Evolutionary conservation across 164 flowering plant genomes (phyloP), one percentile per base, ranked within the genome.

Genomic region (Tetracentron sinense): DNA sequence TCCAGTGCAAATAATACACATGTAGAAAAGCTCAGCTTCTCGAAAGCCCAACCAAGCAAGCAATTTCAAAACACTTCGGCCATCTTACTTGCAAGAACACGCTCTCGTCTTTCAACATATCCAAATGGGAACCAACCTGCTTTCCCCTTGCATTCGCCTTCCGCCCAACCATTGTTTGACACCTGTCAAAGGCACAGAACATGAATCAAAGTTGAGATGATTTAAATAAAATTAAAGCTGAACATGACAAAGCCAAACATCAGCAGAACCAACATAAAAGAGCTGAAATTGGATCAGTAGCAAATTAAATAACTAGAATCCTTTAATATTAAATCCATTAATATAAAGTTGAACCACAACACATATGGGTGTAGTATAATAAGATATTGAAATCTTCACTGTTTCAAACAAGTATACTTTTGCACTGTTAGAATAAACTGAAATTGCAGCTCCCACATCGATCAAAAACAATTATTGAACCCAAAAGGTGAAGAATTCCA

Each of bases 91-190:
- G 98, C 98, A 64, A 88, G 94, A 58, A 93, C 94, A 29, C 96
- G 90, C 0, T 90, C 97, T 60, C 98, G 87, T 83, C 90, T 88
- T 72, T 93, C 94, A 63, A 93, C 60, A 54, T 78, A 93, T 28
- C 79, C 94, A 68, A 72, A 79, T n/a, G 98, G 98, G 70, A 93
- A 93, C 97, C 98, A 93, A 42, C 97, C 97, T 23, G 97, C 97
- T 72, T 74, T 85, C 4, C 98, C 98, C 70, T 83, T 87, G 82
- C 89, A 85, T 73, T 93, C 98, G 54, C 98, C 98, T 77, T 93
- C 98, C 0, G 98, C 97, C 98, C 98, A 93, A 4, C 98, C 97
- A 71, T 79, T 85, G 68, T 83, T 82, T 26, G 89, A 79, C 12
- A 93, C 44, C 44, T 38, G 4, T 38, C 44, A 38, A 38, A 4